Base-by-base conservation (phyloP, 202 grass and related monocot genomes). In the Cymbopogon flexuosus region DNA sequence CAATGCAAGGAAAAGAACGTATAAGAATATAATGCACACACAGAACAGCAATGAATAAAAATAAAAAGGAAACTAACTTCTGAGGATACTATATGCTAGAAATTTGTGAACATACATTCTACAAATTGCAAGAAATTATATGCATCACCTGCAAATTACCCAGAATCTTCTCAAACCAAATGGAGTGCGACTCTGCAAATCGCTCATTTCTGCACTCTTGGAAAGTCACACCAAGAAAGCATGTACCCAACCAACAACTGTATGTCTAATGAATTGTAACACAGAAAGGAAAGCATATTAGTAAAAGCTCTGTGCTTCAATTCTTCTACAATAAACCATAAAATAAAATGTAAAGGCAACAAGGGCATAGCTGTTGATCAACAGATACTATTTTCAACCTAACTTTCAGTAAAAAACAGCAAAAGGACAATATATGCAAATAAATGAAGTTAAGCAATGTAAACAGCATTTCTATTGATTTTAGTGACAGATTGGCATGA, bases 81-180 rank as follows among this genome's bases (percentile, higher is more conserved):
- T 30, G 21, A 23, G 42, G 39, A 83, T 13, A 57, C 8, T 22
- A 65, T 27, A 14, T 65, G 19, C 24, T 57, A 36, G 2, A 59
- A 34, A 75, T 36, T 35, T 19, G 59, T 11, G 13, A 29, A 62
- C 22, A 83, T 74, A 82, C 14, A 5, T 18, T 85, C 36, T 45
- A 81, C 10, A 27, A 27, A 12, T 30, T 61, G 43, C 42, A 47
- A 23, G 15, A 65, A 76, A 80, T 16, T 15, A 68, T 13, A 46
- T 72, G 19, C 19, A 81, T 60, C 81, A 94, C 95, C 92, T 94
- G 92, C 79, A 94, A 88, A 66, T 84, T 91, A 66, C 31, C 49
- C 31, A 98, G 72, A 72, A 98, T 77, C 79, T 89, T 98, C 73
- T 98, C 84, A 79, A 88, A 95, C 95, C 92, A 98, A 85, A 68